Percentiles rank a stretch among this genome's conserved stretches.
Conservation (phyloP, 345 rosid genomes). For the Linum trigynum region DNA sequence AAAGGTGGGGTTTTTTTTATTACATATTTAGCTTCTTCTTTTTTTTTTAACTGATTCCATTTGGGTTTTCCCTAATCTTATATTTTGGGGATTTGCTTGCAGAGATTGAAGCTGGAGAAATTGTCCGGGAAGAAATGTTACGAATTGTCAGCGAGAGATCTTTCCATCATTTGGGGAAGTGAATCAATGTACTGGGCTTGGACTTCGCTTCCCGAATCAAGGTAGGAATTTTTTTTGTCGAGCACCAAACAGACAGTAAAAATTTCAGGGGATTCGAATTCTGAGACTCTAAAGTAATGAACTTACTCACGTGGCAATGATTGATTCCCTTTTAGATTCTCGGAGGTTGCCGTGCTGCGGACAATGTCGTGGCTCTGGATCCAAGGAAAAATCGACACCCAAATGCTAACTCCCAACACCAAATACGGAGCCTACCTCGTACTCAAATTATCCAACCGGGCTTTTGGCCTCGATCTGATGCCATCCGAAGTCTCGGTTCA, state of each 20-base stretch:
- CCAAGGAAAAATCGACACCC: conserved; percentile 26
- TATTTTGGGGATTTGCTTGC: conserved; percentile 34
- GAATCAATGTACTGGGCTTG: conserved; percentile 49
- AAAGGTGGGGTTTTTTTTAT: conserved; percentile 25
- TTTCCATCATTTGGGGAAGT: conserved; percentile 42
- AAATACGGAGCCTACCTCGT: conserved; percentile 42
- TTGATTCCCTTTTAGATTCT: conserved; percentile 28
- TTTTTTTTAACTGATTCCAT: conserved; percentile 28
- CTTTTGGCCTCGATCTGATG: conserved; percentile 44
- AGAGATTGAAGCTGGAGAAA: conserved; percentile 59
- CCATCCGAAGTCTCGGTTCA: conserved; percentile 34
- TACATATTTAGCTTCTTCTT: background rate
- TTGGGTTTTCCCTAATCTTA: conserved; percentile 24
- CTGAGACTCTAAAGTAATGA: no score
- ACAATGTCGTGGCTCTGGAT: conserved; percentile 39
- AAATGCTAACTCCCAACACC: conserved; percentile 36
- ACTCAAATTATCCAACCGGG: conserved; percentile 24
- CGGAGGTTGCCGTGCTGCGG: conserved; percentile 31
- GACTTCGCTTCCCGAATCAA: conserved; percentile 41
- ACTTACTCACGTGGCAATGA: no score
- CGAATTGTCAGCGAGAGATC: conserved; percentile 56
- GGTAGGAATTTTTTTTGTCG: conserved; percentile 12
- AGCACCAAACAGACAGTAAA: no score
- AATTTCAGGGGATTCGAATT: no score
- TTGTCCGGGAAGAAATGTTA: conserved; percentile 42